Evolutionary conservation across 2,329 filamentous ascomycete genomes (phyloP).

Genomic region (Botrytis byssoidea): DNA sequence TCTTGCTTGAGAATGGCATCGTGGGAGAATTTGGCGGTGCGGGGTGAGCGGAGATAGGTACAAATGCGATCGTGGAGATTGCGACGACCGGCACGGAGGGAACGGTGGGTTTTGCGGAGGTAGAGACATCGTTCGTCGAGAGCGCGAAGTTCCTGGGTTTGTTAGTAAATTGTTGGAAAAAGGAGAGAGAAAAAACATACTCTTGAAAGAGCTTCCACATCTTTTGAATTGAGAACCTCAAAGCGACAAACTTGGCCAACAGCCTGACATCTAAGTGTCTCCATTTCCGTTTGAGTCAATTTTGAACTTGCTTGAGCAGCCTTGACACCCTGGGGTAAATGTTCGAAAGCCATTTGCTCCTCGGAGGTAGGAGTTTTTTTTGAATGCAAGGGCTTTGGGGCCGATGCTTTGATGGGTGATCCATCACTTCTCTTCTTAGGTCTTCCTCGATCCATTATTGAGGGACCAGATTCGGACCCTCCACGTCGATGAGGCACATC

Average conservation of each 20-base stretch:
- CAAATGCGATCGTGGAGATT: constrained; percentile 77
- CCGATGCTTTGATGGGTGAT: constrained; percentile 41
- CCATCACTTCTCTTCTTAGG: constrained; percentile 53
- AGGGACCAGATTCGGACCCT: constrained; percentile 55
- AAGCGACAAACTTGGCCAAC: constrained; percentile 61
- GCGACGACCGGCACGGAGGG: constrained; percentile 70
- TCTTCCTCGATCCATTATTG: constrained; percentile 61
- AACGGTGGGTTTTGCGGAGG: constrained; percentile 72
- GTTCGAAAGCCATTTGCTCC: constrained; percentile 58
- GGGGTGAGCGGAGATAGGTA: constrained; percentile 70
- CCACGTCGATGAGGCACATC: constrained; percentile 48
- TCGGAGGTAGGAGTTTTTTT: constrained; percentile 30
- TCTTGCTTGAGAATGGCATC: constrained; percentile 78
- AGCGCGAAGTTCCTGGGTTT: constrained; percentile 62
- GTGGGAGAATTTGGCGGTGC: constrained; percentile 68
- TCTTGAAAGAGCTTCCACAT: constrained; percentile 65
- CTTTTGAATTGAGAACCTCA: constrained; percentile 60
- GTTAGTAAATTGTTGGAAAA: constrained; percentile 8
- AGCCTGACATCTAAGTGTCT: constrained; percentile 57
- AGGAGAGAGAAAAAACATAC: constrained; percentile 40
- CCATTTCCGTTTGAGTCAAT: constrained; percentile 50
- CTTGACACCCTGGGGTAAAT: constrained; percentile 58
- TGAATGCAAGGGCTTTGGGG: not conserved
- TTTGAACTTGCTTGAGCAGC: constrained; percentile 51
- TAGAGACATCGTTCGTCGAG: constrained; percentile 79